These are phyloP conservation scores for Hapsidospora chrysogenum DNA, from an alignment of 495 filamentous ascomycete genomes.

Conservation along the genomic window DNA sequence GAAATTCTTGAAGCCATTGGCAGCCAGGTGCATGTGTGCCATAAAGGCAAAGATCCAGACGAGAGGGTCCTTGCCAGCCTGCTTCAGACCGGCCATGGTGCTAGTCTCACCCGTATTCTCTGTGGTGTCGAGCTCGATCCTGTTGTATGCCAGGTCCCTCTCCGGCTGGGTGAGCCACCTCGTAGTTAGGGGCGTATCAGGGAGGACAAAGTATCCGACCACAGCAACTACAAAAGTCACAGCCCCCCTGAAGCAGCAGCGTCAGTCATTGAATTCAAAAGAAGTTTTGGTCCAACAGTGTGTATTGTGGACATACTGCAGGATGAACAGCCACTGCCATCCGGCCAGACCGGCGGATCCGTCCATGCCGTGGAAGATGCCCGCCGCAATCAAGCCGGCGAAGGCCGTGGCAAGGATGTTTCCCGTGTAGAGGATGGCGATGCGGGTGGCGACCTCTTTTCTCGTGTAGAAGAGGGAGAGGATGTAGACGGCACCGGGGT, in stretches of 20 bases:
- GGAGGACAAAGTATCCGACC: conserved; percentile 22
- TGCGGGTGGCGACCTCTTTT: conserved; percentile 28
- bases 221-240: conserved; percentile 18
- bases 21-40: conserved; percentile 13
- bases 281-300: no score
- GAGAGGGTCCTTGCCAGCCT: conserved; percentile 18
- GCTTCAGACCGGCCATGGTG: conserved; percentile 17
- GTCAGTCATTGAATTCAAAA: no score
- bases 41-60: conserved; percentile 20
- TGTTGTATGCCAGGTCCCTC: conserved; percentile 16
- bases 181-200: conserved; percentile 15
- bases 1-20: conserved; percentile 28
- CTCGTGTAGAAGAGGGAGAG: conserved; percentile 32
- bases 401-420: conserved; percentile 27
- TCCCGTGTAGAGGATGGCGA: conserved; percentile 25
- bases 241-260: no score
- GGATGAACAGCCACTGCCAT: conserved; percentile 21
- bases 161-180: conserved; percentile 19
- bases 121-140: conserved; percentile 17
- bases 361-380: conserved; percentile 14
- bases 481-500: conserved; percentile 26
- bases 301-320: no score
- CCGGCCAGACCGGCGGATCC: conserved; percentile 10
- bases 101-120: conserved; percentile 7
- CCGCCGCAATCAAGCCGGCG: conserved; percentile 31